Evolutionary conservation across 1,139 yeast genomes (phyloP).

Genomic region (Hyphopichia burtonii): DNA sequence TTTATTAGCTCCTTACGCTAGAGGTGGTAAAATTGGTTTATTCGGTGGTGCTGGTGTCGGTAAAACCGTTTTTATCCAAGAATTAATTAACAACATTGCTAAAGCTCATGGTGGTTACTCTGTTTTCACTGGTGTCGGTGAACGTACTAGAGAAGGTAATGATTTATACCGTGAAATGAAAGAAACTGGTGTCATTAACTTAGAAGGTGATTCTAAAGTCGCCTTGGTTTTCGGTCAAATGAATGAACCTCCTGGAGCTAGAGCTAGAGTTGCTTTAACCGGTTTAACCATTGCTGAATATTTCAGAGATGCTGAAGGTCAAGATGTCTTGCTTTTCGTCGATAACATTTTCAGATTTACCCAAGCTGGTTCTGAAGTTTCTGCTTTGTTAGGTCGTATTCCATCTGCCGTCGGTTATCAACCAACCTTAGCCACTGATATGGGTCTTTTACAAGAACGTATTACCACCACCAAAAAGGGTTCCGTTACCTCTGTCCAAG

Average conservation of each 20-base stretch:
- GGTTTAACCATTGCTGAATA: constrained; percentile 99
- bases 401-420: constrained; percentile 99
- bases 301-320: constrained; percentile 99
- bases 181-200: constrained; percentile 99
- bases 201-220: constrained; percentile 99
- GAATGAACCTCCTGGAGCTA: constrained; percentile 99
- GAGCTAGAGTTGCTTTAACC: constrained; percentile 99
- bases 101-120: constrained; percentile 99
- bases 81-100: constrained; percentile 98
- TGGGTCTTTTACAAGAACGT: constrained; percentile 99
- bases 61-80: constrained; percentile 99
- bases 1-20: constrained; percentile 98
- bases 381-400: constrained; percentile 99
- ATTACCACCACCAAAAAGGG: constrained; percentile 99
- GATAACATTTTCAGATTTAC: constrained; percentile 99
- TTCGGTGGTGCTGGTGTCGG: constrained; percentile 99
- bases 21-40: constrained; percentile 99
- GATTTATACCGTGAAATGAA: constrained; percentile 99
- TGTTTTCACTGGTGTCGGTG: constrained; percentile 99
- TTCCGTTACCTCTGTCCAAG: constrained; percentile 99
- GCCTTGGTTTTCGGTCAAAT: constrained; percentile 99
- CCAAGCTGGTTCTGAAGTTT: constrained; percentile 99
- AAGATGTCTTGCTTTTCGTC: constrained; percentile 98
- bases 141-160: constrained; percentile 99
- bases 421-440: constrained; percentile 99